Evolutionary conservation across 2,329 filamentous ascomycete genomes (phyloP).

Genomic region (Trichoderma sp.): DNA sequence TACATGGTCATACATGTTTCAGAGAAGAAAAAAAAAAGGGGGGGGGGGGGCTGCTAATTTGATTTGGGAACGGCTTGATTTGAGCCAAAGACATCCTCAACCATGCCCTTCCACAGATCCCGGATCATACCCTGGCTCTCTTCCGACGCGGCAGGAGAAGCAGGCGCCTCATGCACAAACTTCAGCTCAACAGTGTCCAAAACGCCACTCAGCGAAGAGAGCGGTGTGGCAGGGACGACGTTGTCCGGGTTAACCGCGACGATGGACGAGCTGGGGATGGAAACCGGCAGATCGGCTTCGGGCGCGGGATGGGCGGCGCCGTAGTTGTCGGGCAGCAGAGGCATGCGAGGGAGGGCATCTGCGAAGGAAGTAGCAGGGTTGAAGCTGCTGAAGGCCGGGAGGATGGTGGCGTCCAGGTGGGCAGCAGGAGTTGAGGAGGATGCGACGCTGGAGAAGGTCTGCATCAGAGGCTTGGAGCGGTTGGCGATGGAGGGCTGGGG

Average conservation of each 20-base stretch:
- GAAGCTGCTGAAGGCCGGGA: conserved; percentile 48
- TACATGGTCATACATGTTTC: neutral
- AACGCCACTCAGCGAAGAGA: conserved; percentile 62
- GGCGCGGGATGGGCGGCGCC: conserved; percentile 47
- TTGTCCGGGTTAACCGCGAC: conserved; percentile 58
- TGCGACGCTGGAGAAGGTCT: conserved; percentile 59
- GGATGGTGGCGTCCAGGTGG: conserved; percentile 55
- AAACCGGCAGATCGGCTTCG: conserved; percentile 44
- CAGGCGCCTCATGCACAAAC: conserved; percentile 47
- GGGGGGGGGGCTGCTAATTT: neutral
- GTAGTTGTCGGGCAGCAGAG: conserved; percentile 63
- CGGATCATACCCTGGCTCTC: conserved; percentile 50
- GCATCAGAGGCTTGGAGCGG: conserved; percentile 60
- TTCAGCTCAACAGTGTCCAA: conserved; percentile 59
- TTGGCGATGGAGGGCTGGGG: conserved; percentile 47
- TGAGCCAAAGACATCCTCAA: conserved; percentile 49
- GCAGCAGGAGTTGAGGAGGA: conserved; percentile 50
- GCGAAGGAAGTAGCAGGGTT: conserved; percentile 37
- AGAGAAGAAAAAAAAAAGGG: neutral
- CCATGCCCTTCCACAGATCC: conserved; percentile 58
- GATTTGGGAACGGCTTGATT: conserved; percentile 28
- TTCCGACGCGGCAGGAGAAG: conserved; percentile 30
- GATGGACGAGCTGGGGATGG: conserved; percentile 52
- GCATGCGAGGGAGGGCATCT: conserved; percentile 51
- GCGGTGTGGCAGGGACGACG: conserved; percentile 51